phyloP scores from a whole-genome alignment of 208 protist species.

The Borovskyia barvae region DNA sequence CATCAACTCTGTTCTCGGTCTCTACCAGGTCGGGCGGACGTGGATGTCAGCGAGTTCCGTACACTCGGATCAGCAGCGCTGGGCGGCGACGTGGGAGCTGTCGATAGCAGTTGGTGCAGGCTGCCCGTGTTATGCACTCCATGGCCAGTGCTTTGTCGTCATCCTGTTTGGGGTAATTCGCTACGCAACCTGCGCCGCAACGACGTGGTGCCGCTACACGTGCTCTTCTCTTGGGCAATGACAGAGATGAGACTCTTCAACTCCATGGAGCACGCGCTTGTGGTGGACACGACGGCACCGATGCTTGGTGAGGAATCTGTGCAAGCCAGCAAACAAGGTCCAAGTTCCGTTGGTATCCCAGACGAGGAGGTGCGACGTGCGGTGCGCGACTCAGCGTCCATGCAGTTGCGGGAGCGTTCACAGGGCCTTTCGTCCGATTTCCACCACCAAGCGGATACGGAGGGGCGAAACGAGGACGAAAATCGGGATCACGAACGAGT shows the following conservation, averaged over 20 bases:
- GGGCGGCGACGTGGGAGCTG: neutral
- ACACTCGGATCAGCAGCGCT: too few species aligned
- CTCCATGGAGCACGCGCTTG: constrained; percentile 26
- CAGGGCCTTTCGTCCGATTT: too few species aligned
- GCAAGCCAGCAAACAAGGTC: constrained; percentile 9
- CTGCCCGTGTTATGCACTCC: constrained; percentile 33
- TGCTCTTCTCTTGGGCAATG: constrained; percentile 49
- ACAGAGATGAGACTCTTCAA: constrained; percentile 27
- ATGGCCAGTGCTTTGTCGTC: constrained; percentile 31
- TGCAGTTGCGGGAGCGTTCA: too few species aligned
- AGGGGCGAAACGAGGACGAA: constrained; percentile 3
- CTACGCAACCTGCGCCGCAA: constrained; percentile 29
- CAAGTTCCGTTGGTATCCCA: constrained; percentile 6
- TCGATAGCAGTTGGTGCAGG: constrained; percentile 28
- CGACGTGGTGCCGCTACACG: constrained; percentile 49
- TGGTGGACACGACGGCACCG: constrained; percentile 46
- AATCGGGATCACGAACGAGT: neutral
- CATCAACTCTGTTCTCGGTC: constrained; percentile 22
- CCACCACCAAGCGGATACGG: too few species aligned
- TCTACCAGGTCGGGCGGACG: neutral
- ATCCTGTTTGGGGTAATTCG: constrained; percentile 7
- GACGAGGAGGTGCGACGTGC: constrained; percentile 10
- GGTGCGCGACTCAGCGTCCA: too few species aligned
- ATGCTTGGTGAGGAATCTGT: constrained; percentile 6
- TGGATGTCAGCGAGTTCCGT: neutral